These are phyloP conservation scores for Penicillium sp. DNA, from an alignment of 2,329 filamentous ascomycete species.

Conservation along the genomic window DNA sequence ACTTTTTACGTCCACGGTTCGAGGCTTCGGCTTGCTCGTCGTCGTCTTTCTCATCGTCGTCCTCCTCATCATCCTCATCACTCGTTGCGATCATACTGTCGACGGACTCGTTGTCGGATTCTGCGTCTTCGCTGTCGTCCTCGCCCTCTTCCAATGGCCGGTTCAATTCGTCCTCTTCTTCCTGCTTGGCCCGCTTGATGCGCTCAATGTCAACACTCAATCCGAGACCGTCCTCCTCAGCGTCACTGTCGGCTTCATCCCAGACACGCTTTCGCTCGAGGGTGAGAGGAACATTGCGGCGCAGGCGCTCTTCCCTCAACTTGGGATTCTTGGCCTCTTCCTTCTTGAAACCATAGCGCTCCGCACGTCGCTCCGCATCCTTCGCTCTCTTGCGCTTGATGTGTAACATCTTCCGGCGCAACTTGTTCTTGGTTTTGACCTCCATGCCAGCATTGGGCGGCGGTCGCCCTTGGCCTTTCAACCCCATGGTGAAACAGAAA, in stretches of 20 bases:
- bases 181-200: constrained; percentile 51
- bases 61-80: constrained; percentile 50
- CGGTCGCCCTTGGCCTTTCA: constrained; percentile 46
- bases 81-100: constrained; percentile 76
- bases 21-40: constrained; percentile 37
- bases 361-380: constrained; percentile 73
- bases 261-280: constrained; percentile 87
- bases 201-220: constrained; percentile 52
- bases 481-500: constrained; percentile 48
- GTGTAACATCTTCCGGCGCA: constrained; percentile 75
- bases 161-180: constrained; percentile 47
- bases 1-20: constrained; percentile 38
- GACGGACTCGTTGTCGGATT: constrained; percentile 58
- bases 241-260: constrained; percentile 69
- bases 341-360: constrained; percentile 75
- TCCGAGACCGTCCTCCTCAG: constrained; percentile 48
- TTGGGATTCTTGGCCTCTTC: constrained; percentile 83
- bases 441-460: constrained; percentile 51
- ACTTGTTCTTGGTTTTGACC: constrained; percentile 71
- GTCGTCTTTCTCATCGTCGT: constrained; percentile 56
- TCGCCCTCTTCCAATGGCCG: constrained; percentile 47
- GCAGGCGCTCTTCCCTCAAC: constrained; percentile 70
- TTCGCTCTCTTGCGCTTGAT: constrained; percentile 76
- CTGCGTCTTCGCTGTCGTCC: constrained; percentile 43
- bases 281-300: constrained; percentile 76